phyloP scores from a whole-genome alignment of 169 alveolate genomes.

The Cryptosporidium muris region DNA sequence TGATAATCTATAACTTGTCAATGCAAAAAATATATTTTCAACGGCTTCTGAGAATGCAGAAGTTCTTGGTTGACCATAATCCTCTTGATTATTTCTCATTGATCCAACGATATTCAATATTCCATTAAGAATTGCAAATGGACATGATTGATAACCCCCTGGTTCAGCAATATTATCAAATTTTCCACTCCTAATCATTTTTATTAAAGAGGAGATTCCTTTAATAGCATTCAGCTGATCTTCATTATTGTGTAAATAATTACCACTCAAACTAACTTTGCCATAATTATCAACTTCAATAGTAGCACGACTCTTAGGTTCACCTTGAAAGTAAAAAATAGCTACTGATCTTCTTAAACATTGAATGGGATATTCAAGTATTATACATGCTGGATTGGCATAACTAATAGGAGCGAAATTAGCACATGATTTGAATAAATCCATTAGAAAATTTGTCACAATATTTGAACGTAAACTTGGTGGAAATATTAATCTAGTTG shows the following conservation, averaged over 20 bases:
- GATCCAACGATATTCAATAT: slow-evolving; percentile 50
- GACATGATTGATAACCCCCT: slow-evolving; percentile 62
- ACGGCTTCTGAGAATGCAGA: slow-evolving; percentile 42
- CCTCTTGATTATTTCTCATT: slow-evolving; percentile 31
- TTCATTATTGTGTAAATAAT: slow-evolving; percentile 73
- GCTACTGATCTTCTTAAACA: slow-evolving; percentile 76
- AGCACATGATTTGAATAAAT: slow-evolving; percentile 71
- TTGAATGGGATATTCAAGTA: slow-evolving; percentile 35
- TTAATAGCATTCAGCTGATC: slow-evolving; percentile 75
- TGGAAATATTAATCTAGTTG: slow-evolving; percentile 77
- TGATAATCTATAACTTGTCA: slow-evolving; percentile 13
- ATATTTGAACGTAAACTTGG: slow-evolving; percentile 76
- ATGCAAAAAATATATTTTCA: slow-evolving; percentile 32
- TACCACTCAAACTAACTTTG: slow-evolving; percentile 73
- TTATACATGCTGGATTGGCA: slow-evolving; percentile 24
- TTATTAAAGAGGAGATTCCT: slow-evolving; percentile 74
- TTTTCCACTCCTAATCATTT: slow-evolving; percentile 73
- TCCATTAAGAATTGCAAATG: slow-evolving; percentile 48
- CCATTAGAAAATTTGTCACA: slow-evolving; percentile 73
- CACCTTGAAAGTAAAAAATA: slow-evolving; percentile 76
- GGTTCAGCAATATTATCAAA: slow-evolving; percentile 66
- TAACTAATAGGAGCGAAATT: slow-evolving; percentile 49
- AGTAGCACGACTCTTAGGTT: slow-evolving; percentile 78
- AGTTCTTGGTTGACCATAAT: slow-evolving; percentile 31
- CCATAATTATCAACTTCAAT: slow-evolving; percentile 72